phyloP scores from a whole-genome alignment of 495 filamentous ascomycete species.

The Gamarada debralockiae region DNA sequence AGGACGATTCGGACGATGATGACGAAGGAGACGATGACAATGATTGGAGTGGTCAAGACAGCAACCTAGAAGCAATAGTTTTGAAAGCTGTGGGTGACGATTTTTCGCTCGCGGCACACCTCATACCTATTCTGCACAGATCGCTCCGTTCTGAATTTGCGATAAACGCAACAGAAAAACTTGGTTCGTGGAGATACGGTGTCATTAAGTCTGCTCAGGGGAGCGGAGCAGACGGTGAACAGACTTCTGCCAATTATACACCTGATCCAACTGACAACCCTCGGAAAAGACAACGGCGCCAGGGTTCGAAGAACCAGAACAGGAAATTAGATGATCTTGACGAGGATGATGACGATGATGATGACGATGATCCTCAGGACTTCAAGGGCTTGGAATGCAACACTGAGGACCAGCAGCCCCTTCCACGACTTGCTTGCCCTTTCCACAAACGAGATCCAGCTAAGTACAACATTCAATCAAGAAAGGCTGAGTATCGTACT shows the following conservation, averaged over 20 bases:
- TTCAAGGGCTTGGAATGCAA: not conserved
- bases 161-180: too few relatives aligned
- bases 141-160: too few relatives aligned
- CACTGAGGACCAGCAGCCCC: not conserved
- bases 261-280: not conserved
- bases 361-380: not conserved
- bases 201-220: not conserved
- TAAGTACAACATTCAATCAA: too few relatives aligned
- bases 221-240: not conserved
- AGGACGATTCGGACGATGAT: not conserved
- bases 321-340: not conserved
- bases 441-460: constrained; percentile 6
- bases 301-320: not conserved
- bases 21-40: constrained; percentile 1
- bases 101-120: not conserved
- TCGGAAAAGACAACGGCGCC: constrained; percentile 2
- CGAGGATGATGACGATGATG: constrained; percentile 5
- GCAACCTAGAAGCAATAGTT: constrained; percentile 4
- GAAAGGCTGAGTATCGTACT: too few relatives aligned
- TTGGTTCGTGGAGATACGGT: too few relatives aligned
- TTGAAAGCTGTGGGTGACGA: constrained; percentile 3
- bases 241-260: not conserved
- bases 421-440: constrained; percentile 6
- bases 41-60: constrained; percentile 7
- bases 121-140: constrained; percentile 5